Evolutionary conservation across 202 grass and related monocot genomes (phyloP), one percentile per base, ranked within the genome.

Genomic region (Bolboschoenoplectus hybrid): DNA sequence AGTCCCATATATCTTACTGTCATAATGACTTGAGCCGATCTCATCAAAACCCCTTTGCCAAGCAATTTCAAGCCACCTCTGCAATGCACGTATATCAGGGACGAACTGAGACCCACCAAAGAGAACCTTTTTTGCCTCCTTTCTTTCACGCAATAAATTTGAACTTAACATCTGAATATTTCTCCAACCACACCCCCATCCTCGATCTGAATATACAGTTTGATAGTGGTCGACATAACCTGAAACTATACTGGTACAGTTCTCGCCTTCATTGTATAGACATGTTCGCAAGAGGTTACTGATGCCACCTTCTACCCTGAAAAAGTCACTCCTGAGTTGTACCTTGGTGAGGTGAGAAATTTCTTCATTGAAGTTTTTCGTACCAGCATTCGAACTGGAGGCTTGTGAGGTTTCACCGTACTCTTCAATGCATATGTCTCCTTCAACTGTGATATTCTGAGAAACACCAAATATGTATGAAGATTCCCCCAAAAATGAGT

Each of bases 171-270:
- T 98, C 88, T 98, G 96, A 82, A 98, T 94, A 71, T 98, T 98
- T 86, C 96, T 93, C 93, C 91, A 98, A 57, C 96, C 96, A 85
- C 96, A 98, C 14, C 93, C 96, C 96, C 96, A 95, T 34, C 96
- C 96, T 88, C 81, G 67, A 81, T 98, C 96, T 57, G 91, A 87
- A 49, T 84, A 45, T 83, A 89, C 85, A 12, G 85, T 98, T 91
- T 98, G 91, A 35, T 95, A 88, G 80, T 98, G 96, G 80, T 98
- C 93, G 12, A 95, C 35, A 75, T 89, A 62, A 17, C 90, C 84
- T 8, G 91, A 92, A 89, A 95, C 78, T 64, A 95, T 91, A 90
- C 84, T 91, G 74, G 85, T 92, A 26, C 63, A 91, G 3, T 80
- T 72, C 45, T 83, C 80, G n/a, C 64, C 86, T 87, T 98, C 96